phyloP scores from a whole-genome alignment of 495 filamentous ascomycete species.

The Neurospora sp. region DNA sequence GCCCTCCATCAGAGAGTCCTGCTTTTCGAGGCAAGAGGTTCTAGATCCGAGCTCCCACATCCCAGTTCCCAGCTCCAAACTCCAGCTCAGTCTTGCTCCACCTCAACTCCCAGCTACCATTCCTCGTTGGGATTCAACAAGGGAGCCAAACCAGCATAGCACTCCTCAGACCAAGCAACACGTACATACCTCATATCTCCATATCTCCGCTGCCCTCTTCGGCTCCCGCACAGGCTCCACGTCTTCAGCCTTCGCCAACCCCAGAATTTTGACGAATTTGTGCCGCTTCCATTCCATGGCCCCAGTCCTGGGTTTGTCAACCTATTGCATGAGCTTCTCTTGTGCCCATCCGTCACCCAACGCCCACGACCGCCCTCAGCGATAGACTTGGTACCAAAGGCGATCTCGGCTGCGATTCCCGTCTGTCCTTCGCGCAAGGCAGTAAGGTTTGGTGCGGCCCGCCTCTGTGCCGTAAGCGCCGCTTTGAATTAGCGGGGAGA shows the following conservation, averaged over 20 bases:
- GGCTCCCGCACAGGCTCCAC: background rate
- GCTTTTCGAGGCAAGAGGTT: background rate
- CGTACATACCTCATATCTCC: background rate
- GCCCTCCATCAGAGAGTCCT: background rate
- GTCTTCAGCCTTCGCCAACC: background rate
- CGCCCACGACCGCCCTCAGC: background rate
- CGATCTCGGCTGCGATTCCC: background rate
- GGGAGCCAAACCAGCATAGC: background rate
- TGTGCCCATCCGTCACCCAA: background rate
- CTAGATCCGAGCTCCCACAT: background rate
- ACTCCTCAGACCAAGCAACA: background rate
- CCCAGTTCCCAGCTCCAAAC: background rate
- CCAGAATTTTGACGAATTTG: background rate
- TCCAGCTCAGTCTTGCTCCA: background rate
- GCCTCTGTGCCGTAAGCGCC: background rate
- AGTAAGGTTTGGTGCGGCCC: background rate
- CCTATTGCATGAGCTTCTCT: constrained; percentile 2
- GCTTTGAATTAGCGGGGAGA: background rate
- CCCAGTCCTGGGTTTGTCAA: background rate
- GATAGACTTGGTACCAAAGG: background rate
- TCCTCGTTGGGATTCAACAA: background rate
- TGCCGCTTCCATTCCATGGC: constrained; percentile 8
- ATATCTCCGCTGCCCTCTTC: background rate
- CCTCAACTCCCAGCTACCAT: background rate
- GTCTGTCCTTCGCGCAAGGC: background rate